Base-by-base conservation (phyloP, 2,329 filamentous ascomycete species). In the Hymenoscyphus fructigenus region DNA sequence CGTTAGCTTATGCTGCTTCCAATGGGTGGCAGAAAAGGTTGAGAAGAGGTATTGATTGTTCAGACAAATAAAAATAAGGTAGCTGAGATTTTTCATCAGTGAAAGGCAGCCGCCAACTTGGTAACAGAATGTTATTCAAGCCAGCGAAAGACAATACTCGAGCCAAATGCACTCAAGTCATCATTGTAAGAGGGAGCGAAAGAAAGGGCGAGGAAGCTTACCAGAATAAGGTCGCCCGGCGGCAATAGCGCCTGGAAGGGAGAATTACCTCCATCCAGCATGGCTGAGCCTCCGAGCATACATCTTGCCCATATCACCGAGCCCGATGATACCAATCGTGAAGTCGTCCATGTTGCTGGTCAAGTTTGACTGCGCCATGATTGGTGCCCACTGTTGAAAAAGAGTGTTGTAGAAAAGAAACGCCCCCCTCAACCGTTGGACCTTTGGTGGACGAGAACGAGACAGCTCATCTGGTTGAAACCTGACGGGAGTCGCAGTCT, bases 151-250 rank as follows among this genome's bases (percentile, higher is more conserved):
- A 83, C 88, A 87, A 93, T 96, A 85, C 94, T 98, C 94, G 92
- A 98, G 94, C 94, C 94, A 98, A 98, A 98, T 98, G 94, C 94
- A 93, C 94, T 98, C 94, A 94, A 92, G 94, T 98, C 94, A 98
- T 98, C 94, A 96, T 93, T 78, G 78, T 75, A 75, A 34, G 56
- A 58, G 61, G 57, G 41, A 41, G 58, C 23, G 62, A 55, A 32
- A 57, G 66, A 67, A 15, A 69, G 62, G 75, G 77, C 79, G 57
- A 50, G 61, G 67, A 66, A 44, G 66, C 72, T 73, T 68, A 75
- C 72, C 67, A 72, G 64, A 58, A 68, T 57, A 72, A 55, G 57
- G 50, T 64, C 63, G 69, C 72, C 67, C 74, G 71, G 68, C 69
- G 70, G 67, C 59, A 69, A 36, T 65, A 69, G 65, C 62, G 79